Base-by-base conservation (phyloP, 2,329 filamentous ascomycete species). In the Tolypocladium guangdongense region DNA sequence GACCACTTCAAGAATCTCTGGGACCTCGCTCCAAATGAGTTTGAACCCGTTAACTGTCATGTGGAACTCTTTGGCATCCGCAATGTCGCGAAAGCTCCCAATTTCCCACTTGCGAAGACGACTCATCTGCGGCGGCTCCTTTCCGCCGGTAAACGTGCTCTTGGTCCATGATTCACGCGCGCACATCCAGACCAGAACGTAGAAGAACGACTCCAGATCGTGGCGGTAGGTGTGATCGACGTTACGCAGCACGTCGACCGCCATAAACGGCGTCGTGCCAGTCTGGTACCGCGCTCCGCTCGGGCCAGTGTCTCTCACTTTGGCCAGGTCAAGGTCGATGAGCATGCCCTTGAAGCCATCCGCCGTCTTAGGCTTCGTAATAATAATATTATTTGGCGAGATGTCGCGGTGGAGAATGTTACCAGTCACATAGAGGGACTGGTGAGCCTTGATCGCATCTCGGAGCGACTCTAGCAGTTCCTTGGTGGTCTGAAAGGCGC, bases 371-470 rank as follows among this genome's bases (percentile, higher is more conserved):
- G 4, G 37, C 7, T 49, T 18, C 20, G 46, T 52, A 4, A 55
- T 52, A 7, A 55, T 55, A 4, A 53, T 51, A 16, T 53, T 55
- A 7, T 55, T 48, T 6, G 47, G 43, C 3, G 54, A 55, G 2
- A 55, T 50, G 4, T 55, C 54, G 14, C 50, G 51, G n/a, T 53
- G 50, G 7, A 55, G 36, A 38, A 55, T 55, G 2, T 54, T 52
- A 12, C 64, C 62, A 6, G 65, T 52, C 0, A 60, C 14, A 33
- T 67, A 66, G 0, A 74, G 58, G 18, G 64, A 69, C n/a, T 54
- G 60, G 51, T 73, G 64, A n/a, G 60, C 68, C n/a, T 57, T 66
- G 50, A 73, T 64, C 16, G 63, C 63, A 52, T 73, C 69, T 6
- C 63, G 62, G 20, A 67, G 54, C 1, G 60, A 63, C 46, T 62